These are phyloP conservation scores for Tilletia setariae DNA, from an alignment of 1,284 basidiomycete species.

Conservation along the genomic window DNA sequence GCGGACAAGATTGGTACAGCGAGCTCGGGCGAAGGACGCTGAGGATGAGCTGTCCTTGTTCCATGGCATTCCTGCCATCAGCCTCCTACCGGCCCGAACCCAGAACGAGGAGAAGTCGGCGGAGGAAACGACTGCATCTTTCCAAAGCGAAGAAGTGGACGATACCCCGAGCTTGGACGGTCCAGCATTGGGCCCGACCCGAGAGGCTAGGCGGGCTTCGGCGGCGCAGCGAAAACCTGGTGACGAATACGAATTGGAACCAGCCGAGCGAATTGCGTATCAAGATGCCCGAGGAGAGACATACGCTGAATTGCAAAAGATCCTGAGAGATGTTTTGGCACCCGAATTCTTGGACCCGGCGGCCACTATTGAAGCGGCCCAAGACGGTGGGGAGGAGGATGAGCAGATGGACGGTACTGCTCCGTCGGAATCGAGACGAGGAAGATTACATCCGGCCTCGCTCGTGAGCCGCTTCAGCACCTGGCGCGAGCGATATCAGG, in stretches of 20 bases:
- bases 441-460: constrained; percentile 29
- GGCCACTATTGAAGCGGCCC: constrained; percentile 16
- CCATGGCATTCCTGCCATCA: constrained; percentile 24
- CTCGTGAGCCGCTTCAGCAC: constrained; percentile 39
- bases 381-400: neutral
- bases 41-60: constrained; percentile 30
- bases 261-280: constrained; percentile 29
- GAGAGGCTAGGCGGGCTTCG: neutral
- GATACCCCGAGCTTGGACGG: neutral
- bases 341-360: constrained; percentile 40
- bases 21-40: constrained; percentile 24
- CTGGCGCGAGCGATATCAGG: constrained; percentile 36
- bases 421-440: neutral
- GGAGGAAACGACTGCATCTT: neutral
- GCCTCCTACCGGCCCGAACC: constrained; percentile 24
- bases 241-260: constrained; percentile 18
- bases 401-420: neutral
- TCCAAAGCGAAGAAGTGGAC: neutral
- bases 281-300: constrained; percentile 24
- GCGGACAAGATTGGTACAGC: constrained; percentile 25
- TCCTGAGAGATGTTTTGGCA: constrained; percentile 41
- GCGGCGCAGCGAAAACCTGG: constrained; percentile 5
- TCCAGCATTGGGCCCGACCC: neutral
- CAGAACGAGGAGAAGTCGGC: neutral
- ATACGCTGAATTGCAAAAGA: neutral